Base-by-base conservation (phyloP, 805 yeast genomes). In the Millerozyma miso region DNA sequence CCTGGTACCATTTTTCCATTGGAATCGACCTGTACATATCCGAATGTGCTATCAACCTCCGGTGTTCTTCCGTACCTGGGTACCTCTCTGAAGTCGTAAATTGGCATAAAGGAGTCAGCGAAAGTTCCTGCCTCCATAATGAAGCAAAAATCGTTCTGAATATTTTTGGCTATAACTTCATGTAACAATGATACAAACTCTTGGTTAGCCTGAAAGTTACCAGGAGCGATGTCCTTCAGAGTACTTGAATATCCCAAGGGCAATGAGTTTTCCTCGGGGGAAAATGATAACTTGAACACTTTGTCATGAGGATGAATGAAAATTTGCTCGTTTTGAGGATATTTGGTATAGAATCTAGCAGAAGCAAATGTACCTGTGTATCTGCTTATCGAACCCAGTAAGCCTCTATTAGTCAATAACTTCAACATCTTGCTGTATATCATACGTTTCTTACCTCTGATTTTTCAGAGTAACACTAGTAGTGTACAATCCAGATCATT, bases 1-100 rank as follows among this genome's bases (percentile, higher is more conserved):
- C 63, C 74, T 1, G 69, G 68, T 1, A 79, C 64, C 45, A 87
- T 83, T 35, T 69, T 67, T 1, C 87, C 85, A 2, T 69, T 55
- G 1, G 48, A 59, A 48, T 76, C 76, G 2, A 86, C 84, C 48
- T 74, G 73, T 7, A 85, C 81, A 53, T 81, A 83, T 1, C 95
- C 95, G 40, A 80, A 68, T 1, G 80, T 79, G 51, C 83, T 85
- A 47, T 83, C 87, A 6, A 83, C 75, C 16, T 81, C 85, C 1
- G 91, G 88, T 12, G 74, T 76, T 49, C 93, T 69, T 29, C 83
- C 83, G 46, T 75, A 78, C 17, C 74, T 65, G 1, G 91, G 88
- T 1, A 79, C 72, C 37, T 73, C 77, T 45, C 93, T 70, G 47
- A 82, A 69, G 56, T 86, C 95, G 50, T 77, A 83, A 35, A 87